phyloP scores from a whole-genome alignment of 2,329 filamentous ascomycete genomes.

The Monilinia vaccinii-corymbosi region DNA sequence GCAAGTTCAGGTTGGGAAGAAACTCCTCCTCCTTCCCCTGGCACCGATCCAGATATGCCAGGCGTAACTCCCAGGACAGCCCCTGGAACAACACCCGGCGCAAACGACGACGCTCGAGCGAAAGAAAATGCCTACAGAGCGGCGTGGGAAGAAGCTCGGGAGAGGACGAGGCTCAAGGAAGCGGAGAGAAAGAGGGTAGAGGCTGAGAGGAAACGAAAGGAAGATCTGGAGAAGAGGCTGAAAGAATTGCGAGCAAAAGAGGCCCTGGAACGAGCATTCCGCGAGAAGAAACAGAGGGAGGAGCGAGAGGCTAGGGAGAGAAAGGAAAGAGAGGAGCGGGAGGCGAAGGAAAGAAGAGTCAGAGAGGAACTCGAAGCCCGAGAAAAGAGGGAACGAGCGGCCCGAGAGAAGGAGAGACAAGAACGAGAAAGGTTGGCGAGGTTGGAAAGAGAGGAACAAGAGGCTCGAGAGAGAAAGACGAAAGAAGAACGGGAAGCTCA shows the following conservation, averaged over 20 bases:
- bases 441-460: slow-evolving; percentile 18
- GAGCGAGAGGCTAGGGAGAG: slow-evolving; percentile 45
- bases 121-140: slow-evolving; percentile 32
- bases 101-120: slow-evolving; percentile 14
- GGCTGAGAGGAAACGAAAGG: slow-evolving; percentile 50
- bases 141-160: slow-evolving; percentile 60
- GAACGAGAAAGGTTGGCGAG: slow-evolving; percentile 11
- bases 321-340: slow-evolving; percentile 34
- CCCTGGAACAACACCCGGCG: slow-evolving; percentile 9
- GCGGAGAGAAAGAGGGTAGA: slow-evolving; percentile 54
- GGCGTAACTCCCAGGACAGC: background rate
- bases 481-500: slow-evolving; percentile 41
- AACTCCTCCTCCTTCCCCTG: slow-evolving; percentile 7
- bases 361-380: slow-evolving; percentile 18
- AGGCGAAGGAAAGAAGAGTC: slow-evolving; percentile 11
- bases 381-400: slow-evolving; percentile 35
- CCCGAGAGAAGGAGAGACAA: slow-evolving; percentile 31
- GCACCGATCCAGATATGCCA: slow-evolving; percentile 11
- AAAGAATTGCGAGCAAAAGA: slow-evolving; percentile 50
- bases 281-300: slow-evolving; percentile 32
- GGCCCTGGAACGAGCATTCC: slow-evolving; percentile 33
- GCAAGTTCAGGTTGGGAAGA: slow-evolving; percentile 5
- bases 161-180: slow-evolving; percentile 58
- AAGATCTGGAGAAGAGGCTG: slow-evolving; percentile 44
- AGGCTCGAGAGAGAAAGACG: slow-evolving; percentile 22